Evolutionary conservation across 768 basidiomycete genomes (phyloP).

Genomic region (Atractiella rhizophila): DNA sequence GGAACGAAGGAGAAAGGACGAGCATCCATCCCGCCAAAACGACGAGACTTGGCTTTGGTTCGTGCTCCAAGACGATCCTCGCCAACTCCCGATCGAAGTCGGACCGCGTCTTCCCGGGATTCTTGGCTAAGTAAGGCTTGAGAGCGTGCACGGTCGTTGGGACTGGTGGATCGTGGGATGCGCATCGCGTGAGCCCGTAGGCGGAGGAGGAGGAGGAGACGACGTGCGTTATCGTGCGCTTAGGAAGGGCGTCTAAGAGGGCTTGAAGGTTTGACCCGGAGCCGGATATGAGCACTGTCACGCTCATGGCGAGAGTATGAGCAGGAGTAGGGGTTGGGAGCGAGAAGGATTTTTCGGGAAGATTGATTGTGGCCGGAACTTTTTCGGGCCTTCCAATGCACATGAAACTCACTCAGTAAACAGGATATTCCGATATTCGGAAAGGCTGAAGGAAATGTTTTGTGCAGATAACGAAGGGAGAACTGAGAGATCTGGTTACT

Average conservation of each 20-base stretch:
- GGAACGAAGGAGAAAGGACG: constrained; percentile 56
- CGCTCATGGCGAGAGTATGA: no score
- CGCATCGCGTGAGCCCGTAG: constrained; percentile 66
- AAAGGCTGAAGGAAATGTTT: no score
- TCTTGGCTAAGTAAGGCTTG: constrained; percentile 50
- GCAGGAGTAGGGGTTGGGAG: no score
- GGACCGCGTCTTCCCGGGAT: constrained; percentile 44
- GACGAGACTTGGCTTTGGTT: constrained; percentile 56
- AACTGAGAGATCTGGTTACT: no score
- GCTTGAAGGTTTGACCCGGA: constrained; percentile 93
- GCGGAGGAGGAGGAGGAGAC: constrained; percentile 79
- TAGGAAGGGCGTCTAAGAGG: constrained; percentile 51
- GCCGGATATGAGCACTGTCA: constrained; percentile 41
- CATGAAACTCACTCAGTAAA: no score
- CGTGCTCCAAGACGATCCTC: constrained; percentile 29
- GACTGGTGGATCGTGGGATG: constrained; percentile 37
- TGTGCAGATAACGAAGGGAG: no score
- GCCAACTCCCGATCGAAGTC: constrained; percentile 67
- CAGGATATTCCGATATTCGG: no score
- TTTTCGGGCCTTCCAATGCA: no score
- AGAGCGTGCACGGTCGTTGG: constrained; percentile 59
- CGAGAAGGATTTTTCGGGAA: no score
- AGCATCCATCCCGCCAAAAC: constrained; percentile 99
- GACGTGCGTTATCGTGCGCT: constrained; percentile 48
- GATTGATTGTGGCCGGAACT: no score